Conservation (phyloP, 768 basidiomycete species). For the Tylopilus rubrobrunneus region DNA sequence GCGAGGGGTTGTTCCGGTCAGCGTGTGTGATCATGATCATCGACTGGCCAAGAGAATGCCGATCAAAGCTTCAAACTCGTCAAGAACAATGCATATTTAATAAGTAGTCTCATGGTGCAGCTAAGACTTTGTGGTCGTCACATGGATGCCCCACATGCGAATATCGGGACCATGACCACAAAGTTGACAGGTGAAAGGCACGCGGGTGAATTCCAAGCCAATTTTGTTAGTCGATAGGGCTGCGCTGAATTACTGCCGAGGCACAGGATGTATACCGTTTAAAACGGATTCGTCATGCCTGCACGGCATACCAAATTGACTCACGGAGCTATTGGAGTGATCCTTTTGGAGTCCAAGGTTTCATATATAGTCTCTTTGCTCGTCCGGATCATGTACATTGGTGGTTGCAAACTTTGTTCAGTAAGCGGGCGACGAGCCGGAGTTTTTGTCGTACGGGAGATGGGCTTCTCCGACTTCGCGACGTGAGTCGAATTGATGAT, state of each 20-base stretch:
- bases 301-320: neutral
- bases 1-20: no score
- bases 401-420: neutral
- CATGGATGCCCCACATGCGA: no score
- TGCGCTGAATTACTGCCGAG: neutral
- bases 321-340: neutral
- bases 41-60: neutral
- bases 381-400: neutral
- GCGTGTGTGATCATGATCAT: neutral
- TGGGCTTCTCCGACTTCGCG: slow-evolving; percentile 16
- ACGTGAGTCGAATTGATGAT: slow-evolving; percentile 12
- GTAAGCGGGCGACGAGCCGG: neutral
- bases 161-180: neutral
- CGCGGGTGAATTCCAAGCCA: neutral
- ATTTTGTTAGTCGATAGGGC: neutral
- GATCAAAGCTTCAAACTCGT: neutral
- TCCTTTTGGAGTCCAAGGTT: neutral
- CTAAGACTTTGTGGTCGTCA: no score
- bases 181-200: neutral
- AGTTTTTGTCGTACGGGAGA: no score
- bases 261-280: neutral
- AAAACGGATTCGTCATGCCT: neutral
- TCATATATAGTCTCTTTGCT: neutral
- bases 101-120: no score
- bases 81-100: no score